phyloP scores from a whole-genome alignment of 2,329 filamentous ascomycete species.

The Leptographium galeiforme region DNA sequence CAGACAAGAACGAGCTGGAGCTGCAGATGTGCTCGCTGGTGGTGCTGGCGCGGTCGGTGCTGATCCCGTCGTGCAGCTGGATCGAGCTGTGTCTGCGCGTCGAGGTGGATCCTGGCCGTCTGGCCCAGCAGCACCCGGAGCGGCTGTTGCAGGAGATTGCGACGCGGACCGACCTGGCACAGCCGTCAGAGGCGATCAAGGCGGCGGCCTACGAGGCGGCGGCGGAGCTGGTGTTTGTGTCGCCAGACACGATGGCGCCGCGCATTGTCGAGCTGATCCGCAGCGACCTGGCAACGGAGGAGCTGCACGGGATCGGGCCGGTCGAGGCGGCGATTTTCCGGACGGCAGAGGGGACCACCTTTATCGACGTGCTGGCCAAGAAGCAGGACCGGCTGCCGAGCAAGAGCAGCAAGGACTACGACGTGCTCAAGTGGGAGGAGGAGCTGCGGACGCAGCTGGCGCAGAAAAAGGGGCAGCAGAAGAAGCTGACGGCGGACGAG shows the following conservation, averaged over 20 bases:
- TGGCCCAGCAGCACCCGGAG: constrained; percentile 52
- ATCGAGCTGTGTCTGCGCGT: constrained; percentile 75
- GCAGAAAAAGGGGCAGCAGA: constrained; percentile 82
- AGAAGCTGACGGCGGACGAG: constrained; percentile 84
- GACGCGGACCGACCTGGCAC: constrained; percentile 29
- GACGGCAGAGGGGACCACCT: constrained; percentile 76
- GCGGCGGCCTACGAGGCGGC: constrained; percentile 70
- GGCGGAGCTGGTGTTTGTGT: constrained; percentile 86
- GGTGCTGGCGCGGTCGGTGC: constrained; percentile 61
- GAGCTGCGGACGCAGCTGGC: constrained; percentile 77
- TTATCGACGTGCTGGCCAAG: constrained; percentile 81
- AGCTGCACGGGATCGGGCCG: constrained; percentile 62
- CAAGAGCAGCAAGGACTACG: constrained; percentile 90
- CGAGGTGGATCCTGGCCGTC: constrained; percentile 66
- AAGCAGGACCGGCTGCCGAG: constrained; percentile 60
- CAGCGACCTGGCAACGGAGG: constrained; percentile 56
- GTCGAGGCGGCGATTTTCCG: constrained; percentile 88
- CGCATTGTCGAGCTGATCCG: constrained; percentile 62
- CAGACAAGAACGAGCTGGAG: constrained; percentile 41
- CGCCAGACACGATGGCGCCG: constrained; percentile 68
- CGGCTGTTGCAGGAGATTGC: constrained; percentile 56
- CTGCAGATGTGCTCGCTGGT: constrained; percentile 63
- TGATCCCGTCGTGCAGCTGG: constrained; percentile 73
- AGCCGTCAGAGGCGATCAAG: constrained; percentile 39
- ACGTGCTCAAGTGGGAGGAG: constrained; percentile 94